A percentile compares a stretch with the other conserved stretches of the same genome.
Evolutionary conservation across 352 stramenopile genomes (phyloP).

Genomic region (Globisporangium lucens): DNA sequence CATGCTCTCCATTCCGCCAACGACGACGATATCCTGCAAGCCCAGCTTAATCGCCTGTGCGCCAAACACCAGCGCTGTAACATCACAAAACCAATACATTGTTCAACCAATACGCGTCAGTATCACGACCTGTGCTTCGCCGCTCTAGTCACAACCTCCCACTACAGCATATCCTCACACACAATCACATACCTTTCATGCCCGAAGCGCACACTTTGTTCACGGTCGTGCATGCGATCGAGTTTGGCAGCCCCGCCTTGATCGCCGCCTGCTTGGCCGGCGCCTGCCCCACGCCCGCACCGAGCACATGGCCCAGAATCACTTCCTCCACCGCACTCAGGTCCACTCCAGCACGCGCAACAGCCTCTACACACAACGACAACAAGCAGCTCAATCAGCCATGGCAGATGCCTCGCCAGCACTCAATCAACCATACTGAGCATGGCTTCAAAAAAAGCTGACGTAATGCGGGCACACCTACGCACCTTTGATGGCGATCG

Average conservation of each 20-base stretch:
- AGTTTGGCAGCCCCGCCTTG: constrained; percentile 60
- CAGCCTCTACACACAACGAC: constrained; percentile 24
- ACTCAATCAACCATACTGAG: not conserved
- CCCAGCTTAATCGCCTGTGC: constrained; percentile 89
- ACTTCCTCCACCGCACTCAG: constrained; percentile 88
- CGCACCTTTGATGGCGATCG: constrained; percentile 74
- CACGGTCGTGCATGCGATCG: constrained; percentile 93
- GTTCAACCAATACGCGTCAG: not conserved
- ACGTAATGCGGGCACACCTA: not conserved
- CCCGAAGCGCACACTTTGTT: constrained; percentile 97
- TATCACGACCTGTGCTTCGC: not conserved
- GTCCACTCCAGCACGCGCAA: constrained; percentile 45
- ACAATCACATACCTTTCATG: constrained; percentile 72
- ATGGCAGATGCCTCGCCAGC: not conserved
- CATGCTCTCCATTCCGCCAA: constrained; percentile 95
- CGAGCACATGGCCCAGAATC: constrained; percentile 94
- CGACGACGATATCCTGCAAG: constrained; percentile 73
- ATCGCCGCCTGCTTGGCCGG: constrained; percentile 90
- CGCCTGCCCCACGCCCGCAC: constrained; percentile 93
- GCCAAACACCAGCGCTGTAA: constrained; percentile 68
- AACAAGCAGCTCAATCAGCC: not conserved
- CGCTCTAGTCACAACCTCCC: not conserved
- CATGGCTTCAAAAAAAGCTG: not conserved
- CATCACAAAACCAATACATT: not conserved
- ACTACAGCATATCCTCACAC: not conserved